Evolutionary conservation across 2,329 filamentous ascomycete genomes (phyloP).

Genomic region (Coniochaeta ligniaria): DNA sequence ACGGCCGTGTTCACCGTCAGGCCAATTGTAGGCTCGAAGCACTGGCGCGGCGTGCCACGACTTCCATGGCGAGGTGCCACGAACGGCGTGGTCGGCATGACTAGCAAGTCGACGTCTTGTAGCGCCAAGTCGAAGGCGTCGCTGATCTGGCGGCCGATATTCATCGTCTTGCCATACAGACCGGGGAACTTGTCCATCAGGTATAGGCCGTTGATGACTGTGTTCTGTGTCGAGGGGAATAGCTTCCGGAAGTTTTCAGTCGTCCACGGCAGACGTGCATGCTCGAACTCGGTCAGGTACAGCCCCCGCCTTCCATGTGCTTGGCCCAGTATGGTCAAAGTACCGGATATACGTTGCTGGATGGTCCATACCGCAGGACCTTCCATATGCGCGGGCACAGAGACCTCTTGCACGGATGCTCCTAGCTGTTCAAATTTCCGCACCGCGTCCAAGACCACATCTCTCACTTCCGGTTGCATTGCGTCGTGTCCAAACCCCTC

Average conservation of each 20-base stretch:
- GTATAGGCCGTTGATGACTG: conserved; percentile 44
- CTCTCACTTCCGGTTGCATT: conserved; percentile 29
- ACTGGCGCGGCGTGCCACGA: conserved; percentile 30
- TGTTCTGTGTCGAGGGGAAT: conserved; percentile 47
- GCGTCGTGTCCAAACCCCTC: conserved; percentile 34
- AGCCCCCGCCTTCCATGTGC: conserved; percentile 39
- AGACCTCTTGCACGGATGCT: conserved; percentile 41
- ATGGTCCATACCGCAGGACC: conserved; percentile 44
- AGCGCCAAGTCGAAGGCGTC: conserved; percentile 36
- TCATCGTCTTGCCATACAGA: conserved; percentile 40
- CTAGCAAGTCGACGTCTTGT: conserved; percentile 31
- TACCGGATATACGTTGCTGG: conserved; percentile 35
- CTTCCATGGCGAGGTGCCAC: conserved; percentile 35
- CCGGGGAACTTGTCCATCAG: conserved; percentile 33
- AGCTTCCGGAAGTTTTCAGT: conserved; percentile 41
- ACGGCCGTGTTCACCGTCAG: conserved; percentile 47
- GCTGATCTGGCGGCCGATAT: conserved; percentile 36
- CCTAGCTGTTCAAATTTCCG: conserved; percentile 34
- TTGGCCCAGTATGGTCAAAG: conserved; percentile 33
- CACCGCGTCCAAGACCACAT: conserved; percentile 32
- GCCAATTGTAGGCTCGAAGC: conserved; percentile 43
- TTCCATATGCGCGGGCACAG: conserved; percentile 39
- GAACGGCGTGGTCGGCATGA: conserved; percentile 42
- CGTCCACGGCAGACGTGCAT: conserved; percentile 36
- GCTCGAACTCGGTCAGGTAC: conserved; percentile 41